phyloP scores from a whole-genome alignment of 208 protist species.

The Trypanosoma vivax region DNA sequence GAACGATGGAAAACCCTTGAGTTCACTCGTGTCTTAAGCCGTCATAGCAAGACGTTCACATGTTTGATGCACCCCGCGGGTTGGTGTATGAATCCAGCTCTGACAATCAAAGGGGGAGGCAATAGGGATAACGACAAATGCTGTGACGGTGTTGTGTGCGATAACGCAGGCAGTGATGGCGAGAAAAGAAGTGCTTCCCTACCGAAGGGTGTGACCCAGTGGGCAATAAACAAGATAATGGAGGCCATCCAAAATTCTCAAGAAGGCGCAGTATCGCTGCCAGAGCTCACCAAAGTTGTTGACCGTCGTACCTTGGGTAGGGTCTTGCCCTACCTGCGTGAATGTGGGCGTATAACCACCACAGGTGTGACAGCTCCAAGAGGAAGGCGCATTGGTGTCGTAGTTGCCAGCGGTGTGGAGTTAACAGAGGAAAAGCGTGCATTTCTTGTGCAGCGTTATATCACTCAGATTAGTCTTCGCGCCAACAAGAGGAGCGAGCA shows the following conservation, averaged over 20 bases:
- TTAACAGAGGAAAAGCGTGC: constrained; percentile 4
- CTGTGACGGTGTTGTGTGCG: not conserved
- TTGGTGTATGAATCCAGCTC: not conserved
- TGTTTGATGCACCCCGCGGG: constrained; percentile 21
- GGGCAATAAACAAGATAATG: constrained; percentile 45
- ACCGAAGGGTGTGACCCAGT: constrained; percentile 44
- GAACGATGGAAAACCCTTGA: constrained; percentile 34
- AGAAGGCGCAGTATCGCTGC: constrained; percentile 39
- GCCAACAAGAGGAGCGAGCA: constrained; percentile 1
- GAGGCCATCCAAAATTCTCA: constrained; percentile 44
- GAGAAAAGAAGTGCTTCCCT: not conserved
- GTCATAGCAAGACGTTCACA: constrained; percentile 36
- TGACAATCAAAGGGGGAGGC: not conserved
- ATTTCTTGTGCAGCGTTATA: constrained; percentile 26
- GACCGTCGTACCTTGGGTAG: constrained; percentile 40
- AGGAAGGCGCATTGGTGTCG: constrained; percentile 51
- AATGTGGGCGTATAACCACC: constrained; percentile 29
- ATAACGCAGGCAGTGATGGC: not conserved
- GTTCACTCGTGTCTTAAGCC: constrained; percentile 17
- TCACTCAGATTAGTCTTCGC: constrained; percentile 10
- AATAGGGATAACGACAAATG: not conserved
- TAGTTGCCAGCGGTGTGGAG: constrained; percentile 28
- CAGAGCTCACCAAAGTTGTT: constrained; percentile 29
- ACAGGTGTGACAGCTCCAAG: constrained; percentile 31
- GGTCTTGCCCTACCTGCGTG: constrained; percentile 52